Conservation (phyloP, 2,329 filamentous ascomycete genomes). For the Fusarium pilosicola region DNA sequence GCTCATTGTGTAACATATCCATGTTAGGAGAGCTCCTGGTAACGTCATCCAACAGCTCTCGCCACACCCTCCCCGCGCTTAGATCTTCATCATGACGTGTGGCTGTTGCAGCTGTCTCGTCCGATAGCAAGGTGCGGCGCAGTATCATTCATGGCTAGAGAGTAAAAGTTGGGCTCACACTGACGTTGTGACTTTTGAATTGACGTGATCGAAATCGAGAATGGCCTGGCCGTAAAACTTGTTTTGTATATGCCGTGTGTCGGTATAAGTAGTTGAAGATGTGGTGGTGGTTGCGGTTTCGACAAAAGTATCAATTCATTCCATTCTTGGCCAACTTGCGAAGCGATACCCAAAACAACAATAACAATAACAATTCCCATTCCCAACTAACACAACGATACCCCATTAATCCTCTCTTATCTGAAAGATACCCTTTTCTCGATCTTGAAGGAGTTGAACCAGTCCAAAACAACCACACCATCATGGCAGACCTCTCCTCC, state of each 20-base stretch:
- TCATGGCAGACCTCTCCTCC: conserved; percentile 41
- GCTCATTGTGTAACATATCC: conserved; percentile 13
- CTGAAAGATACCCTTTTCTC: conserved; percentile 24
- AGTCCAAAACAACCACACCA: conserved; percentile 3
- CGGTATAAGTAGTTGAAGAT: conserved; percentile 35
- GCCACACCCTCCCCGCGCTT: conserved; percentile 35
- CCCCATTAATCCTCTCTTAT: conserved; percentile 23
- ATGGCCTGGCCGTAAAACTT: conserved; percentile 37
- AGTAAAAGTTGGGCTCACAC: conserved; percentile 22
- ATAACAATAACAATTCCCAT: conserved; percentile 13
- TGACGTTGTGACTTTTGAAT: conserved; percentile 38
- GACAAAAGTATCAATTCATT: conserved; percentile 33
- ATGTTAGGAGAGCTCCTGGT: conserved; percentile 14
- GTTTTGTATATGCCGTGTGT: conserved; percentile 31
- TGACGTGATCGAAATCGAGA: conserved; percentile 33
- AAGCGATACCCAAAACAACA: conserved; percentile 21
- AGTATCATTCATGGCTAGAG: conserved; percentile 36
- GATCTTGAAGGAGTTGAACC: conserved; percentile 26
- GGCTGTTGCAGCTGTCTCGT: conserved; percentile 33
- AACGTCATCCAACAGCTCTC: conserved; percentile 41
- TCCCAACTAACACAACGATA: conserved; percentile 33
- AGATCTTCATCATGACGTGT: conserved; percentile 44
- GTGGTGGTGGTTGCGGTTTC: conserved; percentile 33
- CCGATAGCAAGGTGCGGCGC: conserved; percentile 27
- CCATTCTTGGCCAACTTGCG: conserved; percentile 30